Evolutionary conservation across 1,139 yeast genomes (phyloP), one percentile per base, ranked within the genome.

Genomic region (Yarrowia galli): DNA sequence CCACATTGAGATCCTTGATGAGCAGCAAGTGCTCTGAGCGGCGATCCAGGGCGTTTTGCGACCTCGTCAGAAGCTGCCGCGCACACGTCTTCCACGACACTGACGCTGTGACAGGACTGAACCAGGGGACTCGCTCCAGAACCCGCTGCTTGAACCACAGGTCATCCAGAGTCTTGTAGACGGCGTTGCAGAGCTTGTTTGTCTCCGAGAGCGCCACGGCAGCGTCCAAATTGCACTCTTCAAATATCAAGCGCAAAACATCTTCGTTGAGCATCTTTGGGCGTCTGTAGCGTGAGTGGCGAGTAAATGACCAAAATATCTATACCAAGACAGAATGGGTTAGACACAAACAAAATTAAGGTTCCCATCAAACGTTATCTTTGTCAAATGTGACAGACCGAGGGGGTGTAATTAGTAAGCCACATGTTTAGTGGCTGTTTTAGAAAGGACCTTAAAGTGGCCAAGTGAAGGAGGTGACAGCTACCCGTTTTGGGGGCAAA

Each of bases 91-190:
- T 46, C 53, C 53, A 46, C 32, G 53, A 16, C 36, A 16, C 20
- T 9, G 36, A 3, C 32, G 4, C 3, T 28, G 32, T 28, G 9
- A 28, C 32, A 5, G 32, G 32, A 28, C 32, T 46, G 35, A 46
- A 46, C 53, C 53, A 46, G 13, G 53, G 53, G 2, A 46, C 36
- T 9, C 53, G 18, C 13, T 46, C 53, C 15, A 46, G 18, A 20
- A 46, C 54, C 15, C 28, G 18, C 7, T 5, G 2, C 12, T 12
- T 12, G 38, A 18, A 28, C 54, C 54, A 48, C 16, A 13, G 10
- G 51, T 25, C 51, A 18, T 25, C 51, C 35, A 46, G 51, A 2
- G 20, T n/a, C 3, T 10, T 12, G 35, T 28, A 48, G 2, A 48
- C 20, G 9, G 22, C 4, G 23, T 10, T 3, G 36, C 54, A 48